Base-by-base conservation (phyloP, 331 rosid genomes). In the Telfairia occidentalis region DNA sequence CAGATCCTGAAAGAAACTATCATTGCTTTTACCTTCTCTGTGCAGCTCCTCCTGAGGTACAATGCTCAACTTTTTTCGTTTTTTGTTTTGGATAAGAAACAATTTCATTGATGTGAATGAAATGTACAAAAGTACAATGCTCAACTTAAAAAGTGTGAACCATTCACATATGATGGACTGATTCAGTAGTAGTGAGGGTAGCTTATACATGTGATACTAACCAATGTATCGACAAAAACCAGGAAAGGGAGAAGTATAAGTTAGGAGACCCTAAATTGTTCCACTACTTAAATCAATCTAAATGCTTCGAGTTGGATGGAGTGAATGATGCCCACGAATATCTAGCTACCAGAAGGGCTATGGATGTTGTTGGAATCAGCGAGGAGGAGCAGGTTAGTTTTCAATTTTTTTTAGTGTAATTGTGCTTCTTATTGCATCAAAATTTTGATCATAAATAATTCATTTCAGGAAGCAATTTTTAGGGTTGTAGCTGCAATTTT, bases 1-100 rank as follows among this genome's bases (percentile, higher is more conserved):
- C 98, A 45, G 83, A 85, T 76, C 98, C 98, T 63, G 98, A 93
- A 83, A 88, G 98, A 89, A 93, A 93, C 79, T 93, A 93, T 71
- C 98, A 93, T 77, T 93, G 98, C 69, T 93, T 93, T 89, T 93
- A 93, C 88, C 98, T 91, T 81, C 98, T 93, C 73, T 93, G 98
- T 80, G 89, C 94, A 2, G 94, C 98, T 45, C 97, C 98, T 66
- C 89, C 84, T 55, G 98, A 93, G 97, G 98, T 93, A 73, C 38
- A 69, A 55, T 65, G 24, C 30, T 82, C 18, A 79, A 71, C 78
- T 29, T 77, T 81, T n/a, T n/a, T n/a, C n/a, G n/a, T n/a, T n/a
- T n/a, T n/a, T n/a, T n/a, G n/a, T n/a, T n/a, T n/a, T n/a, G n/a
- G n/a, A n/a, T n/a, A n/a, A n/a, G n/a, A n/a, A n/a, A n/a, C n/a